Conservation (phyloP, 2,329 filamentous ascomycete genomes). For the Colletotrichum paranaense region DNA sequence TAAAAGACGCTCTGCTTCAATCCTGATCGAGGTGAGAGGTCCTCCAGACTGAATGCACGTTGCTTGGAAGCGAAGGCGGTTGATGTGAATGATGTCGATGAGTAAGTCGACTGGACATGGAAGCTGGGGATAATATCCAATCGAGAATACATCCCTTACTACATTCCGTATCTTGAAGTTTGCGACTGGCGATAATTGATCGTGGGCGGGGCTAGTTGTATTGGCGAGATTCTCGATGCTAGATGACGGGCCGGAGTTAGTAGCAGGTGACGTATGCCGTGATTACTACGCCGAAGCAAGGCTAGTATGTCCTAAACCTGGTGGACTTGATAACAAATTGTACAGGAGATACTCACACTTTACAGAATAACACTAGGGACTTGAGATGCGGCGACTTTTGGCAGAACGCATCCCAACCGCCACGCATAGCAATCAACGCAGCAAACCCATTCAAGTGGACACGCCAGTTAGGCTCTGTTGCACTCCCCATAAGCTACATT, state of each 20-base stretch:
- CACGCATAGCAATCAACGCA: conserved; percentile 27
- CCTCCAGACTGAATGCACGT: conserved; percentile 6
- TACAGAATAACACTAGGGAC: neutral
- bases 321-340: neutral
- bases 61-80: conserved; percentile 46
- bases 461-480: conserved; percentile 47
- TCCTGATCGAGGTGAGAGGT: conserved; percentile 24
- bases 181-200: conserved; percentile 40
- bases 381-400: neutral
- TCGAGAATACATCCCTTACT: conserved; percentile 41
- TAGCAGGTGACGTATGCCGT: neutral
- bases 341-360: conserved; percentile 5
- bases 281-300: neutral
- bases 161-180: conserved; percentile 40
- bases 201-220: conserved; percentile 48
- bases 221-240: conserved; percentile 48
- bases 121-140: conserved; percentile 39
- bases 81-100: conserved; percentile 47
- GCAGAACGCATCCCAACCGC: conserved; percentile 17
- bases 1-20: conserved; percentile 5
- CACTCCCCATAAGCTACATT: conserved; percentile 39
- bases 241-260: neutral
- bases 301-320: neutral
- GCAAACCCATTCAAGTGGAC: conserved; percentile 44
- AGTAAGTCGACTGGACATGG: conserved; percentile 47